Conservation (phyloP, 805 yeast genomes). For the Peterozyma xylosa region DNA sequence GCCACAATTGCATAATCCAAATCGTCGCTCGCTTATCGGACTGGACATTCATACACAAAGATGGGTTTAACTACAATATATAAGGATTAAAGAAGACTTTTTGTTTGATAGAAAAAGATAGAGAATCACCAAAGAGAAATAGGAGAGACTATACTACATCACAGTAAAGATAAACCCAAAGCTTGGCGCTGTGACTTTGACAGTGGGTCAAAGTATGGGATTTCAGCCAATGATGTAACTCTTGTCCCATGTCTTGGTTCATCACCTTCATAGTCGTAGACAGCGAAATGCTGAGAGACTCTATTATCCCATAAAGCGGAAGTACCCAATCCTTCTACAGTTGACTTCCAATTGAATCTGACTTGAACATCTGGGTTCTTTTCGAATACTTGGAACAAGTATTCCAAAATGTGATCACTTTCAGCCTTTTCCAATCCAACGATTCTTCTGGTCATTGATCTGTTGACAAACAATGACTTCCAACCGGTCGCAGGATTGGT, state of each 20-base stretch:
- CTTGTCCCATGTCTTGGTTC: slow-evolving; percentile 45
- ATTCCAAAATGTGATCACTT: slow-evolving; percentile 36
- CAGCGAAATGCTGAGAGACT: slow-evolving; percentile 34
- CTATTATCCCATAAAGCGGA: slow-evolving; percentile 46
- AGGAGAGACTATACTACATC: background rate
- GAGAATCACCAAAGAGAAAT: too few relatives aligned
- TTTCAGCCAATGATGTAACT: slow-evolving; percentile 46
- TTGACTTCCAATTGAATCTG: slow-evolving; percentile 42
- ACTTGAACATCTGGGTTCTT: slow-evolving; percentile 49
- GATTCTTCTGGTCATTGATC: slow-evolving; percentile 41
- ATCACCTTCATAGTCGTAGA: slow-evolving; percentile 27
- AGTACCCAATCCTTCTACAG: slow-evolving; percentile 31
- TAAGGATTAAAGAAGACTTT: too few relatives aligned
- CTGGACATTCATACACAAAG: too few relatives aligned
- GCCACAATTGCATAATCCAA: too few relatives aligned
- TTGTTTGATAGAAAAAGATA: too few relatives aligned
- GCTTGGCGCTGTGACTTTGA: slow-evolving; percentile 49
- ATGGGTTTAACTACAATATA: too few relatives aligned
- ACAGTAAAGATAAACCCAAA: slow-evolving; percentile 24
- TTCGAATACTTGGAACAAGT: slow-evolving; percentile 38
- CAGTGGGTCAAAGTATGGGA: slow-evolving; percentile 40
- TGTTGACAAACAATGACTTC: slow-evolving; percentile 49
- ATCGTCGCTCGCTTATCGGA: too few relatives aligned
- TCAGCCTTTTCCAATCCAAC: slow-evolving; percentile 46
- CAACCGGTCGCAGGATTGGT: slow-evolving; percentile 62